A percentile compares a stretch with the other conserved stretches of the same genome.
phyloP scores from a whole-genome alignment of 495 filamentous ascomycete species.

The Polyplosphaeria fusca region DNA sequence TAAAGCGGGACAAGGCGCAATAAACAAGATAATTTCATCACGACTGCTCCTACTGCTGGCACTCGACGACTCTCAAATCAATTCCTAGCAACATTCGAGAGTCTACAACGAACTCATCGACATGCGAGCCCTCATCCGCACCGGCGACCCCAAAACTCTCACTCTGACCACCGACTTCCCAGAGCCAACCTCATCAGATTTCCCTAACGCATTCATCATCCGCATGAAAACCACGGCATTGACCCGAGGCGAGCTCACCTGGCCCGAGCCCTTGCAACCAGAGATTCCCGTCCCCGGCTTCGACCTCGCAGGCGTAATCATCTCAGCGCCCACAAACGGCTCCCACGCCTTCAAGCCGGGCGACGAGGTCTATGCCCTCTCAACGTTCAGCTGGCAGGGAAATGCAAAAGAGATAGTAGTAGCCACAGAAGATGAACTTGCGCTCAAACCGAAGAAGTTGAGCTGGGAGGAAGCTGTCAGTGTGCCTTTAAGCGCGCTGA shows the following conservation, averaged over 20 bases:
- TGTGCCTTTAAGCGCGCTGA: slow-evolving; percentile 53
- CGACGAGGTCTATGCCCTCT: slow-evolving; percentile 53
- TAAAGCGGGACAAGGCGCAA: no score
- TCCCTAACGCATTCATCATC: slow-evolving; percentile 53
- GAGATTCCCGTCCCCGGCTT: slow-evolving; percentile 50
- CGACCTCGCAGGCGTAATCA: slow-evolving; percentile 55
- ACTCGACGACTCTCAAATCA: no score
- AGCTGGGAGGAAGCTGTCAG: slow-evolving; percentile 50
- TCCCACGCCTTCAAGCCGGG: slow-evolving; percentile 46
- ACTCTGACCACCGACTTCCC: slow-evolving; percentile 1
- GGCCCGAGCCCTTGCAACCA: slow-evolving; percentile 26
- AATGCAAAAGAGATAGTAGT: slow-evolving; percentile 54
- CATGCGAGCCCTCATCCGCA: slow-evolving; percentile 24
- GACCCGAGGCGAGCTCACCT: slow-evolving; percentile 55
- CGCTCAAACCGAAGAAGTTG: slow-evolving; percentile 49
- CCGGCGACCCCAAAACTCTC: slow-evolving; percentile 11
- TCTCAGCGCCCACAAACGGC: slow-evolving; percentile 44
- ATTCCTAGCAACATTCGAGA: no score
- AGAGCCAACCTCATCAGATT: background rate
- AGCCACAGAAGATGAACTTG: slow-evolving; percentile 50
- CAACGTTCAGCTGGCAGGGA: slow-evolving; percentile 49
- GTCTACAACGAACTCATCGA: background rate
- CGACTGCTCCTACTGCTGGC: no score
- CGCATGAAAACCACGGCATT: slow-evolving; percentile 56
- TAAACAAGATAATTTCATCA: no score